phyloP scores from a whole-genome alignment of 306 rosid genomes.

The Coriaria nepalensis region DNA sequence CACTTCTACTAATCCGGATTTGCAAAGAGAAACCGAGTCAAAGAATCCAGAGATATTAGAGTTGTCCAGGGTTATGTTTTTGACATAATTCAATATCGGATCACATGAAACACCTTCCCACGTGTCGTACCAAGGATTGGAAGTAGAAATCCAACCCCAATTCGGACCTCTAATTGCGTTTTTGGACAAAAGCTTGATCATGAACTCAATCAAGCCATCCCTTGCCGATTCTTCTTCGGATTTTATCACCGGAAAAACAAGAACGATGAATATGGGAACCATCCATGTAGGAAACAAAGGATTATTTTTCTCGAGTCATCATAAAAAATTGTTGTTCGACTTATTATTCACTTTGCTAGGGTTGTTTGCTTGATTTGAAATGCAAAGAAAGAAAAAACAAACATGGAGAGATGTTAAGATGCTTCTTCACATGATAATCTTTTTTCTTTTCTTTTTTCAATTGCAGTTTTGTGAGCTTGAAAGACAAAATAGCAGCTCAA shows the following conservation, averaged over 20 bases:
- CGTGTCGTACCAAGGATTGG: conserved; percentile 42
- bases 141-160: conserved; percentile 47
- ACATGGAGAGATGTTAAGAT: too few relatives aligned
- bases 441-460: too few relatives aligned
- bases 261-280: conserved; percentile 15
- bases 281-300: conserved; percentile 19
- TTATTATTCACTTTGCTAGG: too few relatives aligned
- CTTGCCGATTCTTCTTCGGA: conserved; percentile 33
- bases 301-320: neutral
- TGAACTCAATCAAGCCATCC: conserved; percentile 31
- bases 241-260: conserved; percentile 15
- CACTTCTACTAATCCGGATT: conserved; percentile 11
- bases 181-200: conserved; percentile 41
- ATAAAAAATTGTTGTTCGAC: too few relatives aligned
- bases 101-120: conserved; percentile 42
- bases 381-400: too few relatives aligned
- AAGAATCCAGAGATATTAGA: conserved; percentile 23
- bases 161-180: conserved; percentile 11
- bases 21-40: conserved; percentile 32
- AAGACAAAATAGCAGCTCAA: too few relatives aligned
- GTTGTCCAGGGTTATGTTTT: conserved; percentile 22
- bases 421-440: too few relatives aligned
- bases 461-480: too few relatives aligned
- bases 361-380: too few relatives aligned
- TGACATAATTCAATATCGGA: conserved; percentile 11